Evolutionary conservation across 306 rosid species (phyloP).

Genomic region (Casuarina glauca): DNA sequence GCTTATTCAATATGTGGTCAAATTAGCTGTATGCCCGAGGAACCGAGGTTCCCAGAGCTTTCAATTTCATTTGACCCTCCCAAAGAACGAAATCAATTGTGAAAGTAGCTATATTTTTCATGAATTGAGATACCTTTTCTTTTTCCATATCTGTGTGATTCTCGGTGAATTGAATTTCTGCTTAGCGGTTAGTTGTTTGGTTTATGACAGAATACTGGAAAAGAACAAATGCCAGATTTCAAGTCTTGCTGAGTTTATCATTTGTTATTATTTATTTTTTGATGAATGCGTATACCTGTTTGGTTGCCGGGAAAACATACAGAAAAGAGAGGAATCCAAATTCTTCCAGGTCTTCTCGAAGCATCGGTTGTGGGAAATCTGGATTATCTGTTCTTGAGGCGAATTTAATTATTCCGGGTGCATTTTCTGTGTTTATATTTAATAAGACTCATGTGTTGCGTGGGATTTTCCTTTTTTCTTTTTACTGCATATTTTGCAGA

Average conservation of each 20-base stretch:
- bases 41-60: constrained; percentile 58
- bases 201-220: background rate
- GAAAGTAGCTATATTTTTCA: background rate
- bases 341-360: no score
- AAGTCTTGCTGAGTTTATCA: background rate
- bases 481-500: constrained; percentile 48
- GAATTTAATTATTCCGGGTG: background rate
- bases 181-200: background rate
- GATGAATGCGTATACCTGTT: no score
- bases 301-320: no score
- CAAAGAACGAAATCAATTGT: constrained; percentile 36
- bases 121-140: background rate
- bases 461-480: background rate
- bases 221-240: background rate
- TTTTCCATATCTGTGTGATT: background rate
- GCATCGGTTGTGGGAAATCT: background rate
- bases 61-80: constrained; percentile 44
- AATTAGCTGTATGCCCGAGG: constrained; percentile 26
- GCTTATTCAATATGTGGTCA: background rate
- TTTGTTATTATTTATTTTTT: background rate
- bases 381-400: background rate
- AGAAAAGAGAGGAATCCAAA: no score
- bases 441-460: background rate
- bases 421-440: background rate
- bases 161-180: background rate